phyloP scores from a whole-genome alignment of 805 yeast genomes.

The Kazachstania africana region DNA sequence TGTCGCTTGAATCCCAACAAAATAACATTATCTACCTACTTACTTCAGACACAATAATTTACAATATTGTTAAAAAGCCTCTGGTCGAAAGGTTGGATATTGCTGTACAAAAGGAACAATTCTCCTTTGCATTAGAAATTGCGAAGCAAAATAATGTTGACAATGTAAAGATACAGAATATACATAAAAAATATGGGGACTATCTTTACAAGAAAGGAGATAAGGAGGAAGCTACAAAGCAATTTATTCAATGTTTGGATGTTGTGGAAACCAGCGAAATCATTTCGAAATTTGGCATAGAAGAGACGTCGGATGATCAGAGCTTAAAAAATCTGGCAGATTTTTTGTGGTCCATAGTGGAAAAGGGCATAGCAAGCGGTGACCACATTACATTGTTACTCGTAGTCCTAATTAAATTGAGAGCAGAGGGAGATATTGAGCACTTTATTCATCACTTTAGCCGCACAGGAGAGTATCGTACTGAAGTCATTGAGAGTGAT shows the following conservation, averaged over 20 bases:
- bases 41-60: constrained; percentile 65
- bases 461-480: constrained; percentile 18
- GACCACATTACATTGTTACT: constrained; percentile 76
- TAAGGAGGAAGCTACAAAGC: constrained; percentile 57
- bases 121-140: constrained; percentile 57
- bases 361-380: constrained; percentile 43
- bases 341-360: constrained; percentile 52
- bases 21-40: constrained; percentile 47
- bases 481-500: constrained; percentile 21
- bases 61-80: constrained; percentile 54
- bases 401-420: constrained; percentile 70
- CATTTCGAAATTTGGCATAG: constrained; percentile 65
- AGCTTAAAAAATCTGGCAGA: constrained; percentile 41
- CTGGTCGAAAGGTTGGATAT: constrained; percentile 57
- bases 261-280: constrained; percentile 59
- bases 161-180: constrained; percentile 17
- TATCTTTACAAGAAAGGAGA: constrained; percentile 56
- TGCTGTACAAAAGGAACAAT: constrained; percentile 58
- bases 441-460: constrained; percentile 37
- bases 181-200: constrained; percentile 58
- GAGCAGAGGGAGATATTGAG: constrained; percentile 44
- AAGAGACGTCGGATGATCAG: constrained; percentile 26
- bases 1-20: constrained; percentile 25
- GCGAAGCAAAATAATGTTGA: constrained; percentile 34
- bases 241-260: constrained; percentile 50